These are phyloP conservation scores for Fusarium succisae DNA, from an alignment of 2,329 filamentous ascomycete species.

Conservation along the genomic window DNA sequence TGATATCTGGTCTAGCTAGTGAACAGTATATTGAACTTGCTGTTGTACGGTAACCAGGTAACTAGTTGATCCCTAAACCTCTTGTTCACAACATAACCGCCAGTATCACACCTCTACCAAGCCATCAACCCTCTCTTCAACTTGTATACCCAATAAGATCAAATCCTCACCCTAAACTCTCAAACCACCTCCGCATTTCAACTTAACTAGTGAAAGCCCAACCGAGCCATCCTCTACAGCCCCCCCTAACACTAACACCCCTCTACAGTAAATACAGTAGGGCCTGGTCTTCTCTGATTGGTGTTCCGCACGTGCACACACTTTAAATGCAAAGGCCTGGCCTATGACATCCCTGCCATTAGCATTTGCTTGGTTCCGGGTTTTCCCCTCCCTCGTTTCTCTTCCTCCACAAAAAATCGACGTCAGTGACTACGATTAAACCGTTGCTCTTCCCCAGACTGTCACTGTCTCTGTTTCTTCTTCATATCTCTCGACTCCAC, in stretches of 20 bases:
- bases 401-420: constrained; percentile 32
- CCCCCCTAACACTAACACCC: background rate
- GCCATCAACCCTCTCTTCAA: constrained; percentile 13
- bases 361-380: constrained; percentile 22
- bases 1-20: background rate
- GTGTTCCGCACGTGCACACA: background rate
- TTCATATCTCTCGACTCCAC: constrained; percentile 9
- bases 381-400: background rate
- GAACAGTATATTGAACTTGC: background rate
- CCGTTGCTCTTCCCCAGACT: constrained; percentile 10
- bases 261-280: background rate
- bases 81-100: constrained; percentile 10
- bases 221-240: constrained; percentile 2
- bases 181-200: constrained; percentile 13
- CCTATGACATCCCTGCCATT: constrained; percentile 52
- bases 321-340: constrained; percentile 31
- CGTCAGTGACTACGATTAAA: constrained; percentile 31
- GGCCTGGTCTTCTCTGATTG: background rate
- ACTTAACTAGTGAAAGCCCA: constrained; percentile 23
- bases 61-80: background rate
- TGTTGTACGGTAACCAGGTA: background rate
- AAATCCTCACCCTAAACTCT: constrained; percentile 5
- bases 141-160: constrained; percentile 15
- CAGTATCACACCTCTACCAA: constrained; percentile 3
- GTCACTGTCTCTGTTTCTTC: constrained; percentile 9